Evolutionary conservation across 2,329 filamentous ascomycete genomes (phyloP).

Genomic region (Pezicula radicicola): DNA sequence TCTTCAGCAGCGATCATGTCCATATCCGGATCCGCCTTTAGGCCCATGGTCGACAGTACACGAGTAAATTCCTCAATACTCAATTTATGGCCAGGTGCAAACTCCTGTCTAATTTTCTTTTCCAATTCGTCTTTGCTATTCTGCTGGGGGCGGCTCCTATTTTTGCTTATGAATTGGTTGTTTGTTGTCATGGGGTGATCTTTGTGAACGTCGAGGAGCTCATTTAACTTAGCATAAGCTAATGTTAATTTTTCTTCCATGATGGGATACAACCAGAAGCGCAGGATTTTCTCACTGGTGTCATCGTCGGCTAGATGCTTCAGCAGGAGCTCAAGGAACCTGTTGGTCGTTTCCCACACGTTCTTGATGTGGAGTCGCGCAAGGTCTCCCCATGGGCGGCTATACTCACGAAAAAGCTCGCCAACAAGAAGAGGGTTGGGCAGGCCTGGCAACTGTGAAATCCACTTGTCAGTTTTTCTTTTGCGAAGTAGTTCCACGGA

Average conservation of each 20-base stretch:
- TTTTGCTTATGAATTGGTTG: conserved; percentile 9
- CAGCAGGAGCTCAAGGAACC: conserved; percentile 10
- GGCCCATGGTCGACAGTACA: background rate
- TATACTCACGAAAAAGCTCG: conserved; percentile 18
- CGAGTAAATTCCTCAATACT: background rate
- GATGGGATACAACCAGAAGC: conserved; percentile 5
- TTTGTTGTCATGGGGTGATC: conserved; percentile 14
- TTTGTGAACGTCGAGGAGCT: conserved; percentile 15
- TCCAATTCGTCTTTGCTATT: conserved; percentile 1
- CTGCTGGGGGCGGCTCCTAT: conserved; percentile 7
- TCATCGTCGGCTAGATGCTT: conserved; percentile 7
- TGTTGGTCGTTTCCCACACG: conserved; percentile 9
- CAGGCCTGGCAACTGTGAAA: conserved; percentile 8
- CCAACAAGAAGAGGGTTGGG: conserved; percentile 15
- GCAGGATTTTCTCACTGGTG: conserved; percentile 2
- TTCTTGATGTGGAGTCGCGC: conserved; percentile 10
- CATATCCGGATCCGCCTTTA: conserved; percentile 7
- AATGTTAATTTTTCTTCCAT: conserved; percentile 11
- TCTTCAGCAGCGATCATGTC: conserved; percentile 12
- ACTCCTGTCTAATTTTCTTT: background rate
- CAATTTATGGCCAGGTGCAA: conserved; percentile 1
- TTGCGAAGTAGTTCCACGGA: background rate
- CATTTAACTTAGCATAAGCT: conserved; percentile 11
- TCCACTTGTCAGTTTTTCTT: background rate
- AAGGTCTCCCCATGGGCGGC: conserved; percentile 11